Evolutionary conservation across 2,329 filamentous ascomycete genomes (phyloP), one percentile per base, ranked within the genome.

Genomic region (Ceratocystis papillata): DNA sequence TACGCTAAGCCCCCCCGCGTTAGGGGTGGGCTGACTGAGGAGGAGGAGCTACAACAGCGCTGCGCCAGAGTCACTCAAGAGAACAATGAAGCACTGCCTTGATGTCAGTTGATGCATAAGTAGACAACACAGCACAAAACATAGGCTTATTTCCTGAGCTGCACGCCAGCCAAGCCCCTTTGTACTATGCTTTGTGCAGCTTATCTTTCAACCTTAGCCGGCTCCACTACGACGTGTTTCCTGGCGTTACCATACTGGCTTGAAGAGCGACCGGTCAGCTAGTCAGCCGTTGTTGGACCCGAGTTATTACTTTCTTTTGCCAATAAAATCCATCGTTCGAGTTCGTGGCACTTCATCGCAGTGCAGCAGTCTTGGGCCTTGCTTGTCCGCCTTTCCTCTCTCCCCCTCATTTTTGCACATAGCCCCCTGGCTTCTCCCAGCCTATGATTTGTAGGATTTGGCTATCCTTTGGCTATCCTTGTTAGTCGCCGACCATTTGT

Each of bases 121-220:
- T 17, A 60, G 22, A 60, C 12, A 8, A 7, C 22, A 8, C 22
- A 60, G 33, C 46, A 50, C n/a, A 20, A 20, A 6, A 20, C 45
- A n/a, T 17, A n/a, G 45, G 17, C n/a, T 48, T 20, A 50, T 22
- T 50, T n/a, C 46, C n/a, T 37, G 33, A 12, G 8, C 33, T 22
- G 46, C 46, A 20, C 46, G 22, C 46, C 46, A 50, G n/a, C 46
- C 46, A 50, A 50, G 46, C 46, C 46, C 22, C 46, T 50, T 50
- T 20, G n/a, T 50, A 17, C n/a, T 22, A 8, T 6, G n/a, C 46
- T 50, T 22, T 10, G 4, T 25, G 46, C 46, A 50, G 46, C 17
- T 20, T n/a, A 20, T 20, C n/a, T 8, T 22, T 25, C 46, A 20
- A 10, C 46, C 46, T 10, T 50, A n/a, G 46, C 46, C 8, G 46